Percentiles rank a stretch among this genome's conserved stretches.
Evolutionary conservation across 768 basidiomycete species (phyloP).

Genomic region (Mycena belliarum): DNA sequence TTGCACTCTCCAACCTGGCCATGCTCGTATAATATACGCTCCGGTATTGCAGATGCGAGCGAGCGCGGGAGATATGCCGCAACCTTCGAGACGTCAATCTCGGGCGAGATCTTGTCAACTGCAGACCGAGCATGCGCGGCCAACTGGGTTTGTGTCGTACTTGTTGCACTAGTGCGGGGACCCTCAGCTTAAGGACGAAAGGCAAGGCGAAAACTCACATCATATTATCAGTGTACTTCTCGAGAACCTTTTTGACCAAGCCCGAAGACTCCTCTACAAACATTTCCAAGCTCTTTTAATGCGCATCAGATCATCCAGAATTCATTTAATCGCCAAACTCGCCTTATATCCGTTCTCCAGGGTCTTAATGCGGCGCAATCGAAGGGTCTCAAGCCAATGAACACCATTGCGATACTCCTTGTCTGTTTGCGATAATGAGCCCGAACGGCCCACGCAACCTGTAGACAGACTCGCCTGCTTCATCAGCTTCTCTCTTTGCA

Average conservation of each 20-base stretch:
- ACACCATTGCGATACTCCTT: slow-evolving; percentile 89
- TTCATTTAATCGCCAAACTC: slow-evolving; percentile 22
- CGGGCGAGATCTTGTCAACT: slow-evolving; percentile 68
- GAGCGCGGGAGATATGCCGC: slow-evolving; percentile 59
- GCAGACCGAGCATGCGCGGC: slow-evolving; percentile 62
- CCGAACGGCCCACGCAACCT: neutral
- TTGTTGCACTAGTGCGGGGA: slow-evolving; percentile 60
- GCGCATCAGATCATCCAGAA: neutral
- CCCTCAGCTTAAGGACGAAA: neutral
- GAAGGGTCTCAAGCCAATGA: slow-evolving; percentile 89
- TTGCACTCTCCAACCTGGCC: slow-evolving; percentile 81
- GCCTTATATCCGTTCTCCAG: slow-evolving; percentile 82
- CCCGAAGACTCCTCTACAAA: slow-evolving; percentile 75
- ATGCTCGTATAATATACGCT: slow-evolving; percentile 74
- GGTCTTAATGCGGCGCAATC: slow-evolving; percentile 79
- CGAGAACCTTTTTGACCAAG: slow-evolving; percentile 61
- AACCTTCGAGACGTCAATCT: slow-evolving; percentile 65
- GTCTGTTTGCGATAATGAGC: slow-evolving; percentile 45
- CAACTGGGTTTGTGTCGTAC: slow-evolving; percentile 72
- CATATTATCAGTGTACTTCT: slow-evolving; percentile 80
- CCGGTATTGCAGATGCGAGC: slow-evolving; percentile 65
- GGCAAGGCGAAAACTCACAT: slow-evolving; percentile 44
- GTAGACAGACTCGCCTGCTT: slow-evolving; percentile 62
- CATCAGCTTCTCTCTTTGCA: slow-evolving; percentile 87
- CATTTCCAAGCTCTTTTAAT: slow-evolving; percentile 73